Conservation (phyloP, 2,329 filamentous ascomycete species). For the Diaporthe citrichinensis region DNA sequence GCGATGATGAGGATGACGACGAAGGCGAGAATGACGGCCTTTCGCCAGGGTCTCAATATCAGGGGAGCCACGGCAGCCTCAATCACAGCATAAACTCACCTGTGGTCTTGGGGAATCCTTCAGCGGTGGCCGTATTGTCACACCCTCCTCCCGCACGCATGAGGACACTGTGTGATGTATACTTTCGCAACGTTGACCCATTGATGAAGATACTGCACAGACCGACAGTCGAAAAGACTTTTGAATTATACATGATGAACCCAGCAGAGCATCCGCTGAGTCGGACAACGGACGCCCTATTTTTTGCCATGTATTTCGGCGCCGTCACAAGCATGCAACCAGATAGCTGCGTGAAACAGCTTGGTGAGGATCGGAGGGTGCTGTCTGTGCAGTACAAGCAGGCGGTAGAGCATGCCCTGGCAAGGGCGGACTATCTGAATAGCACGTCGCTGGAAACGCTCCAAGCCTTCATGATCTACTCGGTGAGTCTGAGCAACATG, state of each 20-base stretch:
- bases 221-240: slow-evolving; percentile 53
- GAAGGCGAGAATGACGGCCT: slow-evolving; percentile 45
- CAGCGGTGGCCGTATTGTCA: slow-evolving; percentile 12
- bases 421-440: slow-evolving; percentile 60
- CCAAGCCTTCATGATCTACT: slow-evolving; percentile 59
- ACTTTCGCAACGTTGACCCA: slow-evolving; percentile 58
- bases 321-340: slow-evolving; percentile 54
- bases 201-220: slow-evolving; percentile 61
- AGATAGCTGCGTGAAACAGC: slow-evolving; percentile 48
- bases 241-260: slow-evolving; percentile 48
- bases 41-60: slow-evolving; percentile 48
- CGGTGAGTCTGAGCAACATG: slow-evolving; percentile 44
- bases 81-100: slow-evolving; percentile 22
- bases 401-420: slow-evolving; percentile 55
- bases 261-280: slow-evolving; percentile 43
- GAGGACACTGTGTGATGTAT: slow-evolving; percentile 53
- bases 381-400: slow-evolving; percentile 51
- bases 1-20: slow-evolving; percentile 55
- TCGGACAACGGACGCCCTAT: slow-evolving; percentile 51
- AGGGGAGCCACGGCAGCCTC: slow-evolving; percentile 38
- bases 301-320: slow-evolving; percentile 61
- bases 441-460: slow-evolving; percentile 55
- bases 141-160: slow-evolving; percentile 58
- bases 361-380: slow-evolving; percentile 53
- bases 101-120: slow-evolving; percentile 31